Evolutionary conservation across 768 basidiomycete genomes (phyloP).

Genomic region (Trametes cinnabarina): DNA sequence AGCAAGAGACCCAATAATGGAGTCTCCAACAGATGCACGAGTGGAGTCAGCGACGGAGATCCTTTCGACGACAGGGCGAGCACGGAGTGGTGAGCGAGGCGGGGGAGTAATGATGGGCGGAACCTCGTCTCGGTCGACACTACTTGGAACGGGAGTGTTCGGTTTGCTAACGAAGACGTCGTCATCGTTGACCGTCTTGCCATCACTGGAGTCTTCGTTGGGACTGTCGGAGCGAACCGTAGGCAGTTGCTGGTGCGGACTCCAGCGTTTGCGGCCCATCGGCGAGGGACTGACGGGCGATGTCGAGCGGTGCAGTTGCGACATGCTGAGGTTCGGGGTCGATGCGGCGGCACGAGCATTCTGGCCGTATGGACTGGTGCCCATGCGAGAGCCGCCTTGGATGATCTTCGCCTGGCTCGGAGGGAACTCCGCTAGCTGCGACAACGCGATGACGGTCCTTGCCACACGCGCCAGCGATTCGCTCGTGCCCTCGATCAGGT

Average conservation of each 20-base stretch:
- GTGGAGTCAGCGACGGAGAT: constrained; percentile 30
- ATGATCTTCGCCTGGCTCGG: constrained; percentile 46
- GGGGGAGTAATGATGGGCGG: constrained; percentile 39
- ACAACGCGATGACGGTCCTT: constrained; percentile 65
- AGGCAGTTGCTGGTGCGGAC: constrained; percentile 49
- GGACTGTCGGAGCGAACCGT: constrained; percentile 58
- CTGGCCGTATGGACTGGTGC: constrained; percentile 29
- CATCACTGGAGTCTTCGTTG: constrained; percentile 36
- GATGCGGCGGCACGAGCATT: constrained; percentile 54
- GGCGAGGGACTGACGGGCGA: constrained; percentile 37
- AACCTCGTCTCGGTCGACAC: constrained; percentile 38
- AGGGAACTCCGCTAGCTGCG: constrained; percentile 59
- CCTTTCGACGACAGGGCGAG: constrained; percentile 31
- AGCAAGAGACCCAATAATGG: constrained; percentile 34
- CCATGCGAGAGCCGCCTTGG: constrained; percentile 31
- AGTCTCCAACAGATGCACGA: constrained; percentile 36
- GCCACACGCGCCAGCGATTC: constrained; percentile 73
- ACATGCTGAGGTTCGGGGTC: constrained; percentile 53
- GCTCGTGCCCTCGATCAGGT: constrained; percentile 58
- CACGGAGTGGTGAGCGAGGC: constrained; percentile 54
- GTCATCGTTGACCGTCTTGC: constrained; percentile 31
- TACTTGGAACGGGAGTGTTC: constrained; percentile 19
- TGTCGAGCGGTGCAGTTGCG: constrained; percentile 34
- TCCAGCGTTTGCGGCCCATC: constrained; percentile 45
- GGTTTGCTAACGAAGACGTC: constrained; percentile 18